phyloP scores from a whole-genome alignment of 306 rosid genomes.

The Prunus armeniaca region DNA sequence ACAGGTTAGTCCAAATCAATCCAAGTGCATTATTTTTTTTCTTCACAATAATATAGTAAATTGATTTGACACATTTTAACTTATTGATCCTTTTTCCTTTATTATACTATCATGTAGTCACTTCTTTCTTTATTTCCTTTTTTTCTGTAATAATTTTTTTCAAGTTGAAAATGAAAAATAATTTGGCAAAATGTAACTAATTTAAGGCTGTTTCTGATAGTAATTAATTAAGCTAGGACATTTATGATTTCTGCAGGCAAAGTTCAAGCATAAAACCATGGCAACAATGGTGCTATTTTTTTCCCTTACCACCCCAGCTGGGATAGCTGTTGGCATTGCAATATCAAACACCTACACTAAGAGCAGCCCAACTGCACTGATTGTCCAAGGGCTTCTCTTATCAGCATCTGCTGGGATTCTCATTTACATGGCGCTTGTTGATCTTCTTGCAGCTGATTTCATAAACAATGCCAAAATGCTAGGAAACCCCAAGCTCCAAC shows the following conservation, averaged over 20 bases:
- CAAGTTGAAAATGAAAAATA: neutral
- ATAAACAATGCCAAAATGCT: constrained; percentile 44
- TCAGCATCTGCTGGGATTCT: constrained; percentile 64
- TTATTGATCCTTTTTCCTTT: neutral
- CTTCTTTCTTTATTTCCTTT: neutral
- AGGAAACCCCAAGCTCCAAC: constrained; percentile 42
- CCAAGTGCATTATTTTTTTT: no score
- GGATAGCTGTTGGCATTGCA: constrained; percentile 51
- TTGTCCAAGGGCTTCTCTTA: constrained; percentile 51
- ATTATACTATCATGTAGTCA: neutral
- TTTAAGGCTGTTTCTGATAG: neutral
- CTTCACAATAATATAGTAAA: neutral
- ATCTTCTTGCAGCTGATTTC: constrained; percentile 60
- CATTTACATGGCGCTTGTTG: constrained; percentile 65
- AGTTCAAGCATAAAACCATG: constrained; percentile 34
- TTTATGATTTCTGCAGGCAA: constrained; percentile 33
- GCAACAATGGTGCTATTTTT: constrained; percentile 47
- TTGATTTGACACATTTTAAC: neutral
- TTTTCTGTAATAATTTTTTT: no score
- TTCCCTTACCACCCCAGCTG: constrained; percentile 53
- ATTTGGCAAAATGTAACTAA: no score
- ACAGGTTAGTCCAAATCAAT: neutral
- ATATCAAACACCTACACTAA: constrained; percentile 43
- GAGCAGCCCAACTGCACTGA: constrained; percentile 39
- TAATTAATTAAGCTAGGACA: neutral